These are phyloP conservation scores for Haberlea rhodopensis DNA, from an alignment of 257 asterid species.

Conservation along the genomic window DNA sequence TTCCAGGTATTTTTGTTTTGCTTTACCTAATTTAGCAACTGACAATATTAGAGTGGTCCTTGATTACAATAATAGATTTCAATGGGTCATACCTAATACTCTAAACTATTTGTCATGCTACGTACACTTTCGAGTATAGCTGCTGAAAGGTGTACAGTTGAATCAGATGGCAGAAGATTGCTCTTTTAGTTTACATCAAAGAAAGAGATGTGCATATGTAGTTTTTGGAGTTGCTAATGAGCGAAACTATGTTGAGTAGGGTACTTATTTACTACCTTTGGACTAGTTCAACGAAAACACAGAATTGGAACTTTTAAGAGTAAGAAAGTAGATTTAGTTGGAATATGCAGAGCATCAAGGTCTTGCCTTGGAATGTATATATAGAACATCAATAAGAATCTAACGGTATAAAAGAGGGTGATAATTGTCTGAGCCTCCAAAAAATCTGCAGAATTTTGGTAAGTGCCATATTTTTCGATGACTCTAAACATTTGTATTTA, in stretches of 20 bases:
- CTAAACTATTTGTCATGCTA: not conserved
- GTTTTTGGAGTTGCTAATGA: not conserved
- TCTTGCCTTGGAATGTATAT: no score
- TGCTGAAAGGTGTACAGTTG: not conserved
- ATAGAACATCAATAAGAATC: no score
- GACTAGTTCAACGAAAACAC: not conserved
- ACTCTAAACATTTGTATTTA: not conserved
- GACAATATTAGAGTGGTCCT: no score
- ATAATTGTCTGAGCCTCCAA: not conserved
- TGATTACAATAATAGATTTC: no score
- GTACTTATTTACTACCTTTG: not conserved
- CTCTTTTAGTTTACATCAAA: not conserved
- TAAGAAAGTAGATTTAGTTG: no score
- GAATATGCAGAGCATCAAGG: no score
- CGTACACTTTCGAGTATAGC: not conserved
- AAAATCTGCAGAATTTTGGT: not conserved
- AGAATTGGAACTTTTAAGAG: no score
- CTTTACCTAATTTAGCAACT: not conserved
- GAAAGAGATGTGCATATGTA: not conserved
- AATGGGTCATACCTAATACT: no score
- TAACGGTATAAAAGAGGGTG: not conserved
- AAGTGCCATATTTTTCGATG: not conserved
- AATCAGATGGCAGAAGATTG: not conserved
- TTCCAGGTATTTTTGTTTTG: not conserved
- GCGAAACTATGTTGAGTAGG: not conserved